Evolutionary conservation across 2,329 filamentous ascomycete genomes (phyloP), one percentile per base, ranked within the genome.

Genomic region (Penicillium sp.): DNA sequence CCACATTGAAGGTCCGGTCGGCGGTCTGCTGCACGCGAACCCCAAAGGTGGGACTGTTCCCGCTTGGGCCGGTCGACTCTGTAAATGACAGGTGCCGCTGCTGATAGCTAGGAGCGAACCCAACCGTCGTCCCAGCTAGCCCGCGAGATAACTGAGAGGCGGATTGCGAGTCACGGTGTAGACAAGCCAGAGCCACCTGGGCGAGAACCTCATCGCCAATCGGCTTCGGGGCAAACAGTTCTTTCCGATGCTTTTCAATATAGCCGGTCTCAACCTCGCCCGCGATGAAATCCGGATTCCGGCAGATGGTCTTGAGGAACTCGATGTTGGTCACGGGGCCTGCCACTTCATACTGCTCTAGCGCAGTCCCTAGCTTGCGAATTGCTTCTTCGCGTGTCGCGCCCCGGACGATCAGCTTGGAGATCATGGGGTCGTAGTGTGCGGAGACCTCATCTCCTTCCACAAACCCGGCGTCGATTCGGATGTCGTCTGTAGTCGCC

Each of bases 341-440:
- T 2, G 91, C 93, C 8, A 98, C 83, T 67, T 98, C 88, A 60
- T 97, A 98, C 33, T 87, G 78, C 50, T 87, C 84, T 8, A 98
- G 72, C 1, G 93, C 90, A 3, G 83, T 74, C 25, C 82, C 80
- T 43, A 98, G 75, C 64, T 87, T 94, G 43, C 86, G 82, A 34
- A 98, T 84, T 3, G 90, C 87, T 17, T 86, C 84, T 60, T 85
- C 79, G 44, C 93, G 79, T 41, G 84, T 84, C 11, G 80, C 78
- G 1, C 87, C 93, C 42, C 87, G 80, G 4, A 97, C 88, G 54
- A 98, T 98, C 36, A 98, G 78, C 70, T 98, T 98, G 30, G 93
- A 87, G 53, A 98, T 95, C 93, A 98, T 98, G 18, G 93, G 93
- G 56, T 98, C 93, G 65, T 98, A 98, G 39, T 93, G 87, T 43